Conservation (phyloP, 208 protist genomes). For the Naegleria gruberi region DNA sequence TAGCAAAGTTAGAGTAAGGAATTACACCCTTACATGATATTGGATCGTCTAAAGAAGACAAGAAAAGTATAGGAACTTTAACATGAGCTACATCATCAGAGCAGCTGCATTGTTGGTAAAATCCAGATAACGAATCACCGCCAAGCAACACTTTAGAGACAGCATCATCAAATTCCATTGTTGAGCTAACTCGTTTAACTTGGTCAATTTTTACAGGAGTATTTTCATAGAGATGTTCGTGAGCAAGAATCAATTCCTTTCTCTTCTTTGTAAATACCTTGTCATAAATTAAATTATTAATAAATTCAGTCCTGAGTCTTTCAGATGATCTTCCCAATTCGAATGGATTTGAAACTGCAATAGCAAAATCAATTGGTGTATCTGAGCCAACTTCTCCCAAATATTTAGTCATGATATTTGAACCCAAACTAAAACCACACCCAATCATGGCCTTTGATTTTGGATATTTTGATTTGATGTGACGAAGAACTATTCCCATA, state of each 20-base stretch:
- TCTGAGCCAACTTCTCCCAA: neutral
- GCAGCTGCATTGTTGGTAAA: neutral
- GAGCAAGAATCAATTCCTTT: neutral
- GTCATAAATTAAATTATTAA: neutral
- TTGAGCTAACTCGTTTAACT: neutral
- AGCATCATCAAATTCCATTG: neutral
- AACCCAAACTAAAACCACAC: neutral
- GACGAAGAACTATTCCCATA: neutral
- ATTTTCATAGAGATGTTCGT: neutral
- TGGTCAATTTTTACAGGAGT: neutral
- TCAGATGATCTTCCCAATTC: neutral
- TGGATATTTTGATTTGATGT: neutral
- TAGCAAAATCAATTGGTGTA: neutral
- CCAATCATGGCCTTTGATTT: neutral
- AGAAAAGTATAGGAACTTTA: neutral
- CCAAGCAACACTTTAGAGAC: neutral
- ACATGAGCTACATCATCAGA: neutral
- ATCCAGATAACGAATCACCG: neutral
- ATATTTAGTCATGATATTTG: constrained; percentile 1
- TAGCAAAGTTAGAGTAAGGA: neutral
- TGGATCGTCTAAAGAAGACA: constrained; percentile 4
- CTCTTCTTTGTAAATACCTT: constrained; percentile 17
- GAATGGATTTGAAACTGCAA: neutral
- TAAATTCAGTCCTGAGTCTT: neutral
- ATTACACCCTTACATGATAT: neutral